phyloP scores from a whole-genome alignment of 139 green algal genomes.

The Chlorella vulgaris region DNA sequence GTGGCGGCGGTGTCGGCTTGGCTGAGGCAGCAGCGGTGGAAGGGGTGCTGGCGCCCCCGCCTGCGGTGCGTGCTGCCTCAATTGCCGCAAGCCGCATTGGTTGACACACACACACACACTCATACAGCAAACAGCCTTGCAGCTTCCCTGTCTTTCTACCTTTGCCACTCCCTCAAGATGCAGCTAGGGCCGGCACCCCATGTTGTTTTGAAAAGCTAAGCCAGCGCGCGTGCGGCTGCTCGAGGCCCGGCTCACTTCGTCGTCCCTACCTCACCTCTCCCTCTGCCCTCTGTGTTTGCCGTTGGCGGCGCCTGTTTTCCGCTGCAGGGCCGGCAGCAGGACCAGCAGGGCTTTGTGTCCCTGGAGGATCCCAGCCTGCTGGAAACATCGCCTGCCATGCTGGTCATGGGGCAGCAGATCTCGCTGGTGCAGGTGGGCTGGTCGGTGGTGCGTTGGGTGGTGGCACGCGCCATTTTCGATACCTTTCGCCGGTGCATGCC shows the following conservation, averaged over 20 bases:
- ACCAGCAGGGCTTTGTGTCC: not conserved
- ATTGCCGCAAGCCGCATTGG: not conserved
- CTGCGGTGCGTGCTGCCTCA: not conserved
- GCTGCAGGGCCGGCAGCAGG: not conserved
- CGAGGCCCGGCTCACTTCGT: no score
- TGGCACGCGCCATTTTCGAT: not conserved
- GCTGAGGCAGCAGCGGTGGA: not conserved
- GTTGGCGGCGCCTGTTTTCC: no score
- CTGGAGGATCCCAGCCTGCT: constrained; percentile 43
- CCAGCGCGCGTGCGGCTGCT: no score
- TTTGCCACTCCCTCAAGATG: no score
- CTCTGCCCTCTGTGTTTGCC: no score
- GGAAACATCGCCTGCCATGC: constrained; percentile 26
- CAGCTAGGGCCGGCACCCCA: no score
- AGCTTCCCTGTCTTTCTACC: no score
- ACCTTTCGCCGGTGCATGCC: not conserved
- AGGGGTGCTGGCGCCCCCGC: not conserved
- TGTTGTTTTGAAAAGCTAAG: no score
- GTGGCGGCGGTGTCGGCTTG: not conserved
- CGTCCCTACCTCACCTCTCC: no score
- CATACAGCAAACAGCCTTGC: no score
- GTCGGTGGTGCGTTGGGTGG: not conserved
- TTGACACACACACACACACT: no score
- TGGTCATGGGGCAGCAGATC: constrained; percentile 46
- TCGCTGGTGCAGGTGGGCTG: constrained; percentile 16